Base-by-base conservation (phyloP, 2,329 filamentous ascomycete genomes). In the Exophiala xenobiotica region DNA sequence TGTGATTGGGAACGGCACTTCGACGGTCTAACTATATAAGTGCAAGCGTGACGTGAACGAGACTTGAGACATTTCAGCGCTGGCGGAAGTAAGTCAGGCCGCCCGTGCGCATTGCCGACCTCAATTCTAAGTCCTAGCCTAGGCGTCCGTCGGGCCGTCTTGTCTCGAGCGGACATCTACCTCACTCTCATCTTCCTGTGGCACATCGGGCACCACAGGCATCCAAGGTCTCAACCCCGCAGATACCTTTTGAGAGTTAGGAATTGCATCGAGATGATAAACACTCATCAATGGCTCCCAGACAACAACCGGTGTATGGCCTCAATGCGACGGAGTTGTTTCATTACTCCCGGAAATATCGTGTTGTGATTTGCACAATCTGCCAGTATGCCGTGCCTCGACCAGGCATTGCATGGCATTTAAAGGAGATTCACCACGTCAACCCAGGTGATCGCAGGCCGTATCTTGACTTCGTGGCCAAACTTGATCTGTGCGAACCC, bases 361-460 rank as follows among this genome's bases (percentile, higher is more conserved):
- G 42, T 22, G 55, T 61, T 4, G 18, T 62, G 3, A 48, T 66
- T 46, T 67, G 63, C 45, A 57, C 41, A 6, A 18, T 26, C 11
- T 67, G 64, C 43, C 57, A 27, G n/a, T 63, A 65, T 29, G 64
- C 63, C 2, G 56, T 67, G 18, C 62, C 64, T 41, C 63, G 61
- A 7, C 47, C 45, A 2, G 65, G 60, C 4, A 43, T 67, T 4
- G 14, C 40, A n/a, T 61, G 65, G 6, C 64, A 67, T 47, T 49
- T 67, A 16, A 67, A 67, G 29, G 65, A 67, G 18, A 64, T 66
- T 23, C 64, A 66, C 39, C 53, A 58, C 29, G 47, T 67, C 14
- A 41, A 46, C 22, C 54, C 55, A 11, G 23, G 33, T 7, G 22
- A 24, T 5, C 57, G 61, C 7, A 54, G 49, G 9, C 38, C 46